Evolutionary conservation across 2,329 filamentous ascomycete genomes (phyloP), one percentile per base, ranked within the genome.

Genomic region (Colletotrichum sp.): DNA sequence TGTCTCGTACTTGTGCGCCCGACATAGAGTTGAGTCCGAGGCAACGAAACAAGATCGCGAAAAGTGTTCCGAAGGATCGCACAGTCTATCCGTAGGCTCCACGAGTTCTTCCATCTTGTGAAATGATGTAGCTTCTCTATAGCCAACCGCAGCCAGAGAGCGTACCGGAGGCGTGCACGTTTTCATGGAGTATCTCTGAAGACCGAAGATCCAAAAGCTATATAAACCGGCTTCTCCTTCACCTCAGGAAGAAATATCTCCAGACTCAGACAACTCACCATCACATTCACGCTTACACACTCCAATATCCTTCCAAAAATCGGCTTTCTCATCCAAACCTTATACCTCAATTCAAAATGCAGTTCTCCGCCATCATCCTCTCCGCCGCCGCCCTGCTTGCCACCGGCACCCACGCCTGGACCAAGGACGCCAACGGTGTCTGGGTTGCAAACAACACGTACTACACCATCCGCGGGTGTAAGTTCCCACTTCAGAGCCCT

Each of bases 401-500:
- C 21, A 52, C 69, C 26, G 69, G 62, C 30, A 21, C 28, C 49
- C 21, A 72, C 10, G 69, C 69, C 21, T 72, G 69, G 69, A 36
- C 62, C 8, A 28, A 72, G 62, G 69, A 39, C 10, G 30, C 49
- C 16, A 64, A 72, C 21, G 69, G 69, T 5, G 49, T 39, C 21
- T 72, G 69, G 69, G 49, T 65, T 21, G 69, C 69, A 4, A 72
- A 72, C 62, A 66, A 72, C 49, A 26, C 28, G 5, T 36, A 36
- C 69, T 30, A 72, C 69, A 52, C 26, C 10, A 57, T 66, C 21
- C 26, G 44, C 9, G 69, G 59, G 5, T 57, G 69, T 66, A 28
- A 57, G 69, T 71, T 30, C 10, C 2, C 15, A 0, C 12, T 24
- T 21, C 59, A 8, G 1, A 21, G 4, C 4, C 18, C 1, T 15